Evolutionary conservation across 2,329 filamentous ascomycete genomes (phyloP).

Genomic region (Colletotrichum filicis): DNA sequence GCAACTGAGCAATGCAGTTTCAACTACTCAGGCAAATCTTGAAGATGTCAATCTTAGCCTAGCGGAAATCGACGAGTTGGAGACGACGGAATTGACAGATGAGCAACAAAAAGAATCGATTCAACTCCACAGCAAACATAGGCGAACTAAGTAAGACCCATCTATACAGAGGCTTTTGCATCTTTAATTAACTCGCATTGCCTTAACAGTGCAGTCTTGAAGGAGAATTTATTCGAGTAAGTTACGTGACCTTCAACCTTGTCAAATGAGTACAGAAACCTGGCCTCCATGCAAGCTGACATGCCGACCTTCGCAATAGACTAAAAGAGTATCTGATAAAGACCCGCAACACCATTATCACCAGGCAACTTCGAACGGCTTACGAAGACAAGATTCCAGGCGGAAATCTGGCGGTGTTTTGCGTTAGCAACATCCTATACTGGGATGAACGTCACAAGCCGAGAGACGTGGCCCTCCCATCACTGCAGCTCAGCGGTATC

Average conservation of each 20-base stretch:
- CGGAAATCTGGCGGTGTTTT: slow-evolving; percentile 50
- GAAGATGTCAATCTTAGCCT: slow-evolving; percentile 26
- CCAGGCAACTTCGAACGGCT: slow-evolving; percentile 38
- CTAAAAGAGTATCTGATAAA: slow-evolving; percentile 48
- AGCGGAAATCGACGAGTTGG: slow-evolving; percentile 28
- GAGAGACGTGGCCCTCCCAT: slow-evolving; percentile 40
- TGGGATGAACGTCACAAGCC: slow-evolving; percentile 47
- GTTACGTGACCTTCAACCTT: no score
- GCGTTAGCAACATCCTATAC: slow-evolving; percentile 57
- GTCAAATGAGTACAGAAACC: slow-evolving; percentile 5
- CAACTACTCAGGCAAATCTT: slow-evolving; percentile 20
- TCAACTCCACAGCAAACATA: not conserved
- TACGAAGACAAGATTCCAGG: slow-evolving; percentile 43
- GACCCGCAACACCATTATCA: slow-evolving; percentile 50
- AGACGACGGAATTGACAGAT: slow-evolving; percentile 19
- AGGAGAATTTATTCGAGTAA: no score
- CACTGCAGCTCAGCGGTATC: slow-evolving; percentile 55
- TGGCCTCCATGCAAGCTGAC: not conserved
- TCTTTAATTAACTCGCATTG: no score
- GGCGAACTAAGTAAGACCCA: no score
- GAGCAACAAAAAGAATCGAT: slow-evolving; percentile 21
- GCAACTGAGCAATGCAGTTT: slow-evolving; percentile 34
- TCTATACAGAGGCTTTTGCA: no score
- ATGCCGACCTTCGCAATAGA: slow-evolving; percentile 34
- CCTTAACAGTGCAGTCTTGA: no score